Conservation (phyloP, 1,284 basidiomycete genomes). For the Naganishia sp. region DNA sequence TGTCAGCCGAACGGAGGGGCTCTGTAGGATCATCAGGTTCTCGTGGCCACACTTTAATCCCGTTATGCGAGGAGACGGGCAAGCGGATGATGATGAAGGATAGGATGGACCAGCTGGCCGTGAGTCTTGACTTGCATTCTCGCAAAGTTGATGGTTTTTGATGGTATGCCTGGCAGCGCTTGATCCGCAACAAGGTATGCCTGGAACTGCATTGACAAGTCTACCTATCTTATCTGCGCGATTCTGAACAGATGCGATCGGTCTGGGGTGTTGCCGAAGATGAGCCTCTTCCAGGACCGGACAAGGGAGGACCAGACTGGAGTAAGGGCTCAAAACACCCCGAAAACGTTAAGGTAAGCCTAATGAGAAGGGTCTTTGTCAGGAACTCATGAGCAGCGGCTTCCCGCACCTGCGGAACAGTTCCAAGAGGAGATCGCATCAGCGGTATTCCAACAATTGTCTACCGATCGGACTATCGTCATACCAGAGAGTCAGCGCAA, state of each 20-base stretch:
- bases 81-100: slow-evolving; percentile 27
- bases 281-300: slow-evolving; percentile 29
- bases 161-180: slow-evolving; percentile 10
- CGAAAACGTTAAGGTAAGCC: slow-evolving; percentile 25
- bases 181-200: slow-evolving; percentile 27
- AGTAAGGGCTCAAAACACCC: slow-evolving; percentile 29
- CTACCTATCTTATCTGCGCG: neutral
- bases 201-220: neutral
- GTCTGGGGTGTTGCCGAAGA: slow-evolving; percentile 25
- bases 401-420: neutral
- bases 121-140: neutral
- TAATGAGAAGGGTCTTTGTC: neutral
- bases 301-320: slow-evolving; percentile 31
- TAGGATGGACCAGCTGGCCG: slow-evolving; percentile 32
- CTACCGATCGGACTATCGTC: neutral
- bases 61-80: slow-evolving; percentile 27
- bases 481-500: slow-evolving; percentile 25
- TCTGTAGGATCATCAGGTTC: slow-evolving; percentile 13
- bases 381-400: too few species aligned
- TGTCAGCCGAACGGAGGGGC: slow-evolving; percentile 4
- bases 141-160: neutral
- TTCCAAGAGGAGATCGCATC: slow-evolving; percentile 31
- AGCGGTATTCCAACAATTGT: slow-evolving; percentile 15
- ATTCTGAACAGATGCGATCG: slow-evolving; percentile 22
- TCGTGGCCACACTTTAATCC: slow-evolving; percentile 11